These are phyloP conservation scores for Umbilicaria muhlenbergii DNA, from an alignment of 495 filamentous ascomycete genomes.

Conservation along the genomic window DNA sequence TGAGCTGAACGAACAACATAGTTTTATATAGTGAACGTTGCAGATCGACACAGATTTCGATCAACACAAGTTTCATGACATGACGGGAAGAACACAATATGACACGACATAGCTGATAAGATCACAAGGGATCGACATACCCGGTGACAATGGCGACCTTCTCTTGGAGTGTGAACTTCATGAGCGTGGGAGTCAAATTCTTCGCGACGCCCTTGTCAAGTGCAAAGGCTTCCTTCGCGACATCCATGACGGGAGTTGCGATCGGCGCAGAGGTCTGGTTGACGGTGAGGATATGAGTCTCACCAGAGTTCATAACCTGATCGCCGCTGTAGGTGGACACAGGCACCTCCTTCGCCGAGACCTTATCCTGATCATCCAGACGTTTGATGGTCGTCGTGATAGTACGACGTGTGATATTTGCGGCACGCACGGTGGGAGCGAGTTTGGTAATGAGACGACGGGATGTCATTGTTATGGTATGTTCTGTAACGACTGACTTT, in stretches of 20 bases:
- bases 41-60: not conserved
- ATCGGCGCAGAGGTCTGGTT: not conserved
- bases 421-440: too few species aligned
- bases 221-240: slow-evolving; percentile 3
- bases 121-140: slow-evolving; percentile 4
- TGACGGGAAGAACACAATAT: not conserved
- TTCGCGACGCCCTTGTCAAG: slow-evolving; percentile 2
- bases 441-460: too few species aligned
- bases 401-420: too few species aligned
- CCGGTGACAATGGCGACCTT: slow-evolving; percentile 72
- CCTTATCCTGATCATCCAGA: not conserved
- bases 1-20: too few species aligned
- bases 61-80: not conserved
- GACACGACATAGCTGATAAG: not conserved
- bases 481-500: too few species aligned
- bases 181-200: slow-evolving; percentile 10
- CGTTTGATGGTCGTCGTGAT: too few species aligned
- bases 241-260: not conserved
- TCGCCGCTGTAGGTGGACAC: not conserved
- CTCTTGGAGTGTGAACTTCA: slow-evolving; percentile 56
- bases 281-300: not conserved
- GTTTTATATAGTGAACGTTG: not conserved
- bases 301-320: not conserved
- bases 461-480: too few species aligned
- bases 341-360: not conserved